Conservation (phyloP, 352 stramenopile genomes). For the Hyaloperonospora brassicae region DNA sequence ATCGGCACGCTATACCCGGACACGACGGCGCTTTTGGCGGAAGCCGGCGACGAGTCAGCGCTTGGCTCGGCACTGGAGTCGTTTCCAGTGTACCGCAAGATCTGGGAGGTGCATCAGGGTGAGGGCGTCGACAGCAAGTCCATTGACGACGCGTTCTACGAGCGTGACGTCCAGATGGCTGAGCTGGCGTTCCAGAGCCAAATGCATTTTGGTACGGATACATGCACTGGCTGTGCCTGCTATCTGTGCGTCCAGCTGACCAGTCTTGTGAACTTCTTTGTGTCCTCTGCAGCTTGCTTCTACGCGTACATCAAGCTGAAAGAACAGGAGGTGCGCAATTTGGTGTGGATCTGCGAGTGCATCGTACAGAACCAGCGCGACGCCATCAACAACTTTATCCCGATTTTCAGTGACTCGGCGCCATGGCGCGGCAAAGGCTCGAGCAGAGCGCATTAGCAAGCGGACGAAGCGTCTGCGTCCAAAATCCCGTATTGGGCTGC, state of each 20-base stretch:
- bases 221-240: no score
- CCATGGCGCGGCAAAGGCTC: slow-evolving; percentile 83
- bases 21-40: slow-evolving; percentile 89
- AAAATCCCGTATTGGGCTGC: not conserved
- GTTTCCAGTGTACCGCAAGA: slow-evolving; percentile 94
- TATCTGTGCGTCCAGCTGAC: slow-evolving; percentile 1
- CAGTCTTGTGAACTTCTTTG: not conserved
- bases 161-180: slow-evolving; percentile 96
- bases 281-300: slow-evolving; percentile 71
- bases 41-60: slow-evolving; percentile 87
- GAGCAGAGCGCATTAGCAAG: slow-evolving; percentile 48
- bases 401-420: slow-evolving; percentile 94
- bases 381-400: slow-evolving; percentile 98
- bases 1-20: slow-evolving; percentile 97
- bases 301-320: slow-evolving; percentile 99
- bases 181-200: slow-evolving; percentile 98
- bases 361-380: slow-evolving; percentile 99
- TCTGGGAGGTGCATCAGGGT: slow-evolving; percentile 94
- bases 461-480: not conserved
- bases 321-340: slow-evolving; percentile 99
- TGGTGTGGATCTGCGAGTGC: slow-evolving; percentile 99
- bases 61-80: slow-evolving; percentile 87
- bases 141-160: slow-evolving; percentile 99
- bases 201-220: slow-evolving; percentile 93
- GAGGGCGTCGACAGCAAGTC: slow-evolving; percentile 92